Evolutionary conservation across 2,329 filamentous ascomycete species (phyloP).

Genomic region (Dendrostoma leiphaemia): DNA sequence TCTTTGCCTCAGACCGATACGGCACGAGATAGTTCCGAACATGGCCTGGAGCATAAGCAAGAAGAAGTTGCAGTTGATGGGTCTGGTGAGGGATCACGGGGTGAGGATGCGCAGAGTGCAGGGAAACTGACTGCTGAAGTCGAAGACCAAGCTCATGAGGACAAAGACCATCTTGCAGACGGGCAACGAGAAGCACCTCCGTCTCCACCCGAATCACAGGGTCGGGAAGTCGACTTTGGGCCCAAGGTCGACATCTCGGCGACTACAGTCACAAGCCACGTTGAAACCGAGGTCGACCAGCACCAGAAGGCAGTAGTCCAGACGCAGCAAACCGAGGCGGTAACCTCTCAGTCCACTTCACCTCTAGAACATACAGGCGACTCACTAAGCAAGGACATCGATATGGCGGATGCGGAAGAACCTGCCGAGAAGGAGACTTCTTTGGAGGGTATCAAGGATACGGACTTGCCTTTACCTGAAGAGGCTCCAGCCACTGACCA

Average conservation of each 20-base stretch:
- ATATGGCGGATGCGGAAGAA: not conserved
- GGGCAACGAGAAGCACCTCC: conserved; percentile 3
- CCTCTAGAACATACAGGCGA: not conserved
- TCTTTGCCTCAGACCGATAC: not conserved
- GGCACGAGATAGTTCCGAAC: not conserved
- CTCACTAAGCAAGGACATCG: not conserved
- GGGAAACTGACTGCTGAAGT: not conserved
- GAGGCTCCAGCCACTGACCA: not conserved
- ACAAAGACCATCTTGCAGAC: not conserved
- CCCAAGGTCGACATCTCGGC: conserved; percentile 3
- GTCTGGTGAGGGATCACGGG: not conserved
- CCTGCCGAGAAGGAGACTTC: not conserved
- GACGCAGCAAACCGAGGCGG: not conserved
- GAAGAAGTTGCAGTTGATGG: not conserved
- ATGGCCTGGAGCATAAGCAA: not conserved
- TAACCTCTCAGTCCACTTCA: not conserved
- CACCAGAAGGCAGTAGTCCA: not conserved
- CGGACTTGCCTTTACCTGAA: not conserved
- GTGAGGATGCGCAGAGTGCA: not conserved
- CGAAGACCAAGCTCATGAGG: not conserved
- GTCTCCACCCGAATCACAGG: conserved; percentile 2
- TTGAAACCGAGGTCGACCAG: conserved; percentile 2
- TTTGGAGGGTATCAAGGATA: conserved; percentile 1
- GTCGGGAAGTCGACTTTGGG: not conserved
- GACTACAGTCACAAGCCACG: conserved; percentile 2